phyloP scores from a whole-genome alignment of 163 green algal species.

The Chlamydomonas reinhardtii region DNA sequence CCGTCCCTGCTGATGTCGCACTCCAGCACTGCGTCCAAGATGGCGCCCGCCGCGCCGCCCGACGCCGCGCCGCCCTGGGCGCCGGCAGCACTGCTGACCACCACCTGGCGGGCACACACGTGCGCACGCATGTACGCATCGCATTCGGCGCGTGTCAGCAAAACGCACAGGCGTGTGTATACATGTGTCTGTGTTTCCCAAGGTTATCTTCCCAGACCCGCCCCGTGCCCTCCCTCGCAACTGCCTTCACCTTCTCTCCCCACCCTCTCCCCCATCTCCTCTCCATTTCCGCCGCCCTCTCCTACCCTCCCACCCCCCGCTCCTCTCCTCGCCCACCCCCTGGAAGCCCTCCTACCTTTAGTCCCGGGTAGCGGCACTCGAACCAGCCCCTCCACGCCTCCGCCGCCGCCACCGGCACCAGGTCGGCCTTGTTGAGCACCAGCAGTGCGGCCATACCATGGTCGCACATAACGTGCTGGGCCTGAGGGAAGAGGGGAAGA shows the following conservation, averaged over 20 bases:
- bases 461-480: conserved; percentile 54
- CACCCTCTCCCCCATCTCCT: no score
- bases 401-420: conserved; percentile 61
- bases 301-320: no score
- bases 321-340: no score
- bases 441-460: conserved; percentile 61
- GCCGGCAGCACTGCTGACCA: conserved; percentile 20
- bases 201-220: no score
- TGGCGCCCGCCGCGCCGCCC: conserved; percentile 32
- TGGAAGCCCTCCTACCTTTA: conserved; percentile 44
- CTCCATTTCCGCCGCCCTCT: no score
- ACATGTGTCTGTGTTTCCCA: no score
- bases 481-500: background rate
- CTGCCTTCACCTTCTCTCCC: no score
- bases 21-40: conserved; percentile 48
- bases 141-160: background rate
- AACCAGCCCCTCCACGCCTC: conserved; percentile 66
- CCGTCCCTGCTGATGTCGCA: conserved; percentile 19
- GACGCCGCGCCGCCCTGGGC: background rate
- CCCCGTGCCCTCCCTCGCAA: no score
- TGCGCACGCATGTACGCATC: no score
- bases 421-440: conserved; percentile 78
- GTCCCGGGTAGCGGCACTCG: conserved; percentile 55
- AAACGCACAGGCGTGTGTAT: background rate
- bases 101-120: background rate